phyloP scores from a whole-genome alignment of 73 alveolate genomes.

The Stentor coeruleus region DNA sequence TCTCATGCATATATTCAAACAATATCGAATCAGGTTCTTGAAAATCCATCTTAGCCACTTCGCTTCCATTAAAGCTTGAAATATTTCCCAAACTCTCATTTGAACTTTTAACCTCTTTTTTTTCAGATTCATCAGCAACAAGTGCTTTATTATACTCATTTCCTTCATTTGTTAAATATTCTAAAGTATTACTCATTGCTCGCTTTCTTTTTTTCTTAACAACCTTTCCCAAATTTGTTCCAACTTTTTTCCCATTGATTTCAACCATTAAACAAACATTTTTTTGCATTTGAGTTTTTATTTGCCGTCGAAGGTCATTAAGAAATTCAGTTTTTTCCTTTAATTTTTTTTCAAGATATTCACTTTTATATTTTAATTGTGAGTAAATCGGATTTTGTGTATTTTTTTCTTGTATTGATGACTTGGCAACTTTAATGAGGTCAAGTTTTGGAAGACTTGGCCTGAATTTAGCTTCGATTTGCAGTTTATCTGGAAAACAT shows the following conservation, averaged over 20 bases:
- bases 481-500: constrained; percentile 4
- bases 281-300: not conserved
- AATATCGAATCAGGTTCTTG: constrained; percentile 13
- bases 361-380: not conserved
- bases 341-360: not conserved
- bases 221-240: not conserved
- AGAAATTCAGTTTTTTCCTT: constrained; percentile 11
- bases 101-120: not conserved
- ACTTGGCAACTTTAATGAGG: not conserved
- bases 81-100: not conserved
- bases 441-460: not conserved
- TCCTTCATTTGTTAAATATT: not conserved
- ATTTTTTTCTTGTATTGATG: not conserved
- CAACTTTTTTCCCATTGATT: not conserved
- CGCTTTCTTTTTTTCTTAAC: not conserved
- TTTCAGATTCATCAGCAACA: not conserved
- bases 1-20: constrained; percentile 17
- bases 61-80: constrained; percentile 1
- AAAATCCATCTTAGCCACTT: constrained; percentile 2
- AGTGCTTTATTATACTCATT: not conserved
- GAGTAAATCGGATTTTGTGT: not conserved
- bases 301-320: not conserved
- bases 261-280: not conserved
- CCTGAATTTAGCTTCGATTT: not conserved
- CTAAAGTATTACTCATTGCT: constrained; percentile 23